Percentiles rank a stretch among this genome's conserved stretches.
Conservation (phyloP, 129 eudicot species). For the Helianthus tuberosus region DNA sequence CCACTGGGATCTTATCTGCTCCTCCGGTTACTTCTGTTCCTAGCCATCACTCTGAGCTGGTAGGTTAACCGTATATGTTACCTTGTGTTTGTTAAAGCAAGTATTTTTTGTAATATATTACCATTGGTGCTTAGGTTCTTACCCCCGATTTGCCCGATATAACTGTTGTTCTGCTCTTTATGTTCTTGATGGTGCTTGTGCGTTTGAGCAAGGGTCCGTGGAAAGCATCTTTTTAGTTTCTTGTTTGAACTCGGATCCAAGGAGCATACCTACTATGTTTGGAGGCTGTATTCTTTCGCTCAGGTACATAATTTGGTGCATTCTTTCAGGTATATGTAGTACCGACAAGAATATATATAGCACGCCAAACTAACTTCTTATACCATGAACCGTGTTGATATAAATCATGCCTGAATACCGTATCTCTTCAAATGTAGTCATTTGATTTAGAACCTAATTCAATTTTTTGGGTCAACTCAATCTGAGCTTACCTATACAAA, state of each 20-base stretch:
- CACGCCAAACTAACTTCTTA: neutral
- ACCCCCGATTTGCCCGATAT: constrained; percentile 98
- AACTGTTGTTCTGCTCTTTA: constrained; percentile 67
- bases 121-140: constrained; percentile 68
- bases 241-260: constrained; percentile 93
- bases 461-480: neutral
- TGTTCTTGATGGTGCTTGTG: constrained; percentile 98
- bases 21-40: constrained; percentile 90
- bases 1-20: constrained; percentile 90
- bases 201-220: constrained; percentile 99
- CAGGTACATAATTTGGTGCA: no score
- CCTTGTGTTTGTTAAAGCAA: constrained; percentile 1
- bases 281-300: constrained; percentile 98
- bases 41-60: constrained; percentile 91
- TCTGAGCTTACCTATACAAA: no score
- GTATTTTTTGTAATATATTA: constrained; percentile 6
- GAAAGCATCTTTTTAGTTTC: constrained; percentile 84
- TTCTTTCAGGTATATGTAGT: neutral
- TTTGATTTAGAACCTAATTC: neutral
- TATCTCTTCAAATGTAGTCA: neutral
- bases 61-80: constrained; percentile 33
- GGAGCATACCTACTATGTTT: constrained; percentile 95
- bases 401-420: neutral
- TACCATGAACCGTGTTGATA: neutral
- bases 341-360: neutral